Evolutionary conservation across 1,139 yeast genomes (phyloP).

Genomic region (Yamadazyma sp.): DNA sequence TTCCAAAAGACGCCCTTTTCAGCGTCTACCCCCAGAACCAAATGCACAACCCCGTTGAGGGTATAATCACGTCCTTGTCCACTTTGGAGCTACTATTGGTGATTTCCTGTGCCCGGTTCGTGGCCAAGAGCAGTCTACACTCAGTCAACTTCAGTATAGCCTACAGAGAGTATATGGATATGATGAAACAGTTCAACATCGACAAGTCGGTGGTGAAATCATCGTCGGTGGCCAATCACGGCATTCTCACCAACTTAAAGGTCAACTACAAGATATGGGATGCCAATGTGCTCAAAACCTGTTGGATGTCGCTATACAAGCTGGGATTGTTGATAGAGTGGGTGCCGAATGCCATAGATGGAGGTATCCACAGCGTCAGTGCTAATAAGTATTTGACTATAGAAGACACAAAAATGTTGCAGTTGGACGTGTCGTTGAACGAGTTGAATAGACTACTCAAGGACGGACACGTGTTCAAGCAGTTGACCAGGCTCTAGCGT

Average conservation of each 20-base stretch:
- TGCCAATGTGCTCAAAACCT: conserved; percentile 45
- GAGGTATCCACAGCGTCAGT: conserved; percentile 33
- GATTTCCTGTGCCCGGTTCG: conserved; percentile 72
- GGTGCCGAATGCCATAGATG: conserved; percentile 30
- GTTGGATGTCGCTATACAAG: conserved; percentile 53
- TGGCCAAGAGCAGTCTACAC: conserved; percentile 56
- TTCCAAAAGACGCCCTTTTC: conserved; percentile 33
- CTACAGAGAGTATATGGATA: conserved; percentile 68
- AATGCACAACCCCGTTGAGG: conserved; percentile 26
- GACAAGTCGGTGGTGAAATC: conserved; percentile 28
- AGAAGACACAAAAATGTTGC: conserved; percentile 49
- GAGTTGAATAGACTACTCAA: conserved; percentile 38
- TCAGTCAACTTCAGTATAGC: conserved; percentile 72
- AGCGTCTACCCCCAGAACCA: conserved; percentile 19
- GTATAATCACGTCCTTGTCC: conserved; percentile 49
- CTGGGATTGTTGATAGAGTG: conserved; percentile 39
- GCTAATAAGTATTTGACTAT: conserved; percentile 31
- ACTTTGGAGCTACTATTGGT: conserved; percentile 67
- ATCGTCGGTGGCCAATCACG: conserved; percentile 33
- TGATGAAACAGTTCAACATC: conserved; percentile 47
- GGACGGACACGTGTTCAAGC: conserved; percentile 30
- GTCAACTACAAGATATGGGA: conserved; percentile 50
- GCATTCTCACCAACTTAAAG: conserved; percentile 36
- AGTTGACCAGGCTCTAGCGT: conserved; percentile 33
- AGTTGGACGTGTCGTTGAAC: conserved; percentile 45